phyloP scores from a whole-genome alignment of 176 grass and related monocot genomes.

The Eleusine indica region DNA sequence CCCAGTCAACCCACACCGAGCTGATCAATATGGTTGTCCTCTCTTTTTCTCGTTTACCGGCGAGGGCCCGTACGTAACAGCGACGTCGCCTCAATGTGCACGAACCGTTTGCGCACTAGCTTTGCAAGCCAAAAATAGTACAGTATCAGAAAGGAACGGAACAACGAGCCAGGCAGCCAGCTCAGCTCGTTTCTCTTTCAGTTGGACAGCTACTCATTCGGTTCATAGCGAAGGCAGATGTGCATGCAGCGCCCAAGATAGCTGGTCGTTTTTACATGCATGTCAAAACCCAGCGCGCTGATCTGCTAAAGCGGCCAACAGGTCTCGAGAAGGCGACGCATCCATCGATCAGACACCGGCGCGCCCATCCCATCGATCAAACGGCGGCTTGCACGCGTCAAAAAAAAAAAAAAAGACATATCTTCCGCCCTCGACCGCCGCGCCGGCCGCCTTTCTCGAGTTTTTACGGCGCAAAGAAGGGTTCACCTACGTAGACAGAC shows the following conservation, averaged over 20 bases:
- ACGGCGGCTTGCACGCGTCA: neutral
- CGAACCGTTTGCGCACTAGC: neutral
- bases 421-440: neutral
- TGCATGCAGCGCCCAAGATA: too few relatives aligned
- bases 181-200: neutral
- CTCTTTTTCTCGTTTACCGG: neutral
- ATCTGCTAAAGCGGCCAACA: too few relatives aligned
- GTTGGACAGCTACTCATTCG: neutral
- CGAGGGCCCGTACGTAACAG: neutral
- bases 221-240: neutral
- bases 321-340: neutral
- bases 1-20: conserved; percentile 25
- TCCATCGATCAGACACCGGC: neutral
- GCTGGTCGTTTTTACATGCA: neutral
- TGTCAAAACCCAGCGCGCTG: neutral
- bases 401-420: neutral
- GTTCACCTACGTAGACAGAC: neutral
- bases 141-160: neutral
- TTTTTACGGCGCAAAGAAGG: neutral
- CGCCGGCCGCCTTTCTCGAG: neutral
- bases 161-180: neutral
- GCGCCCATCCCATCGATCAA: neutral
- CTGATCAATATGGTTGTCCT: neutral
- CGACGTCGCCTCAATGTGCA: neutral
- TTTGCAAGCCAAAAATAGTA: neutral